These are phyloP conservation scores for Nothophaeocryptopus gaeumannii DNA, from an alignment of 2,329 filamentous ascomycete genomes.

Conservation along the genomic window DNA sequence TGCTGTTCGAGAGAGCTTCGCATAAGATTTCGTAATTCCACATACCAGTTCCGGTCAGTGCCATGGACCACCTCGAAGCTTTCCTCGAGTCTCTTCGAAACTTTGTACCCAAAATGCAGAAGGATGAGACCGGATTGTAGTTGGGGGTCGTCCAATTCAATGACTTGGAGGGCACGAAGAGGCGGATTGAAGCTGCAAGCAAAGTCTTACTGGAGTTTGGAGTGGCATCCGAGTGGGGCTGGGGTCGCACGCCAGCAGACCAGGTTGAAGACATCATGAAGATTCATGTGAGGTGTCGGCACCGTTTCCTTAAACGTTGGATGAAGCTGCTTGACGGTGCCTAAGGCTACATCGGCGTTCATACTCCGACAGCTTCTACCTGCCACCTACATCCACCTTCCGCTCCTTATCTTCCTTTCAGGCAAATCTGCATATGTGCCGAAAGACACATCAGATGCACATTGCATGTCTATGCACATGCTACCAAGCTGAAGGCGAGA, in stretches of 20 bases:
- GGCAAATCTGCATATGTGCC: no score
- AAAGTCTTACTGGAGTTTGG: constrained; percentile 38
- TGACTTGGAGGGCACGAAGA: constrained; percentile 40
- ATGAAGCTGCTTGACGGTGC: no score
- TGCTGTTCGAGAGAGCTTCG: constrained; percentile 28
- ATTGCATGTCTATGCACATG: no score
- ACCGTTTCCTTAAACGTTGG: no score
- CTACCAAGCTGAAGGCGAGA: no score
- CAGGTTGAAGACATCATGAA: constrained; percentile 30
- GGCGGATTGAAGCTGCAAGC: constrained; percentile 39
- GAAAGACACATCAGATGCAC: no score
- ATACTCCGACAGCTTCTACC: no score
- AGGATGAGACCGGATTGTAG: constrained; percentile 38
- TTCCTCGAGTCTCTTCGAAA: constrained; percentile 42
- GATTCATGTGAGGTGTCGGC: constrained; percentile 22
- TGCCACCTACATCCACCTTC: no score
- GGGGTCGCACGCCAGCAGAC: constrained; percentile 36
- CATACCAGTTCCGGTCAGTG: constrained; percentile 43
- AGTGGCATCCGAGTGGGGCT: constrained; percentile 44
- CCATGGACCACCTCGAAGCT: constrained; percentile 24
- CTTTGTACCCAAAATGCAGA: constrained; percentile 29
- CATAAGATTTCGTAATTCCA: constrained; percentile 43
- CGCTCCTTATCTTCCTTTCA: no score
- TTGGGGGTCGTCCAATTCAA: constrained; percentile 43
- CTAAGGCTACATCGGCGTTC: no score